Evolutionary conservation across 2,329 filamentous ascomycete genomes (phyloP).

Genomic region (Orbilia quercus): DNA sequence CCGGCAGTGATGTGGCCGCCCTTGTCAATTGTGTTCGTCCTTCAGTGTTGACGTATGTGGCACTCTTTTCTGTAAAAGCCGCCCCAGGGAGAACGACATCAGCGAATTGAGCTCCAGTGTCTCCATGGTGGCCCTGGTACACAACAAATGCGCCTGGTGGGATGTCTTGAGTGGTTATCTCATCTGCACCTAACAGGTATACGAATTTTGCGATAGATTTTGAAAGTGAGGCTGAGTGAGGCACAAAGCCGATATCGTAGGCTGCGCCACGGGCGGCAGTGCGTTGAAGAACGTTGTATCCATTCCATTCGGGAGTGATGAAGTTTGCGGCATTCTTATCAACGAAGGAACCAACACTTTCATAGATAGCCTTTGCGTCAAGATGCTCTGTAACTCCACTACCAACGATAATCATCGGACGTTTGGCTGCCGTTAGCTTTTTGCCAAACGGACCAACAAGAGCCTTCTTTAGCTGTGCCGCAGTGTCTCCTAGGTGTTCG

Average conservation of each 20-base stretch:
- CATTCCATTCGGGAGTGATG: constrained; percentile 90
- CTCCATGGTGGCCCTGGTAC: constrained; percentile 98
- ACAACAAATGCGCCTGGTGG: constrained; percentile 96
- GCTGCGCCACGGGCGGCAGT: constrained; percentile 91
- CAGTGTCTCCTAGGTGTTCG: constrained; percentile 84
- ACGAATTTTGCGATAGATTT: constrained; percentile 91
- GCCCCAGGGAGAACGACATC: constrained; percentile 93
- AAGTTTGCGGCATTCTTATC: constrained; percentile 94
- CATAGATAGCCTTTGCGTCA: constrained; percentile 92
- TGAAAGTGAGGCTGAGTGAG: constrained; percentile 82
- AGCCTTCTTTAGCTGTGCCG: constrained; percentile 82
- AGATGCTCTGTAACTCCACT: constrained; percentile 90
- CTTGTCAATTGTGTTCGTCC: constrained; percentile 94
- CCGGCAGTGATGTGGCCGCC: constrained; percentile 86
- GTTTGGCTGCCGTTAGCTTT: constrained; percentile 86
- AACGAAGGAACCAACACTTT: constrained; percentile 87
- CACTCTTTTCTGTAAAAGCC: constrained; percentile 96
- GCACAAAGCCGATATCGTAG: constrained; percentile 94
- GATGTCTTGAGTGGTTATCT: constrained; percentile 84
- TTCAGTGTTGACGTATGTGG: constrained; percentile 97
- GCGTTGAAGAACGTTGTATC: constrained; percentile 95
- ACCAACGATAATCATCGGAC: constrained; percentile 95
- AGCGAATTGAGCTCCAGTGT: constrained; percentile 89
- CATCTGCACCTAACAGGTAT: constrained; percentile 96
- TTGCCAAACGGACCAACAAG: constrained; percentile 90